phyloP scores from a whole-genome alignment of 768 basidiomycete species.

The Boletellus ananas region DNA sequence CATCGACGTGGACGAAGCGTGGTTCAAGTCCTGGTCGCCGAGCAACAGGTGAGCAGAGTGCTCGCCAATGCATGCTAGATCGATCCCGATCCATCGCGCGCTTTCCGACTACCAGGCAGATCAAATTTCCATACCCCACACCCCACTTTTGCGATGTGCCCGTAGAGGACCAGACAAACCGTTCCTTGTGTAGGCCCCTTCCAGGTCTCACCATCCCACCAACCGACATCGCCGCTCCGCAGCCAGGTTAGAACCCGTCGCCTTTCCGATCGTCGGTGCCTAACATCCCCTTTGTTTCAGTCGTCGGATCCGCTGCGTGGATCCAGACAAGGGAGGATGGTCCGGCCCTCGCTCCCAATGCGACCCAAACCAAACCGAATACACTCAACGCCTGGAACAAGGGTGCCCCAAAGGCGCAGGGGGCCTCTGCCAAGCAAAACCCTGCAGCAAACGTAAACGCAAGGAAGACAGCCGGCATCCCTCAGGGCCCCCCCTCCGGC shows the following conservation, averaged over 20 bases:
- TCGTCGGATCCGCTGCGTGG: conserved; percentile 30
- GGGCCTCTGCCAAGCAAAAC: conserved; percentile 2
- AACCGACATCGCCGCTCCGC: conserved; percentile 19
- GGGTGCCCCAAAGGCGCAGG: conserved; percentile 12
- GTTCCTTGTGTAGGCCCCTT: conserved; percentile 42
- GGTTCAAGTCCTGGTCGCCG: conserved; percentile 34
- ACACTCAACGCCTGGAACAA: conserved; percentile 15
- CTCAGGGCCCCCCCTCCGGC: conserved; percentile 3
- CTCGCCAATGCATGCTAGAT: background rate
- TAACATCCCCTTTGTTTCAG: conserved; percentile 11
- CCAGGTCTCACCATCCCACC: conserved; percentile 32
- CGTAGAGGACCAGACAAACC: conserved; percentile 35
- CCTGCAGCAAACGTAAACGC: conserved; percentile 21
- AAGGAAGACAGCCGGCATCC: conserved; percentile 9
- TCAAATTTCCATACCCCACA: conserved; percentile 39
- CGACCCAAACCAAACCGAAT: conserved; percentile 1
- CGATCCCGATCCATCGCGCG: background rate
- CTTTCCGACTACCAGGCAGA: conserved; percentile 17
- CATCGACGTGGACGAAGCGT: conserved; percentile 39
- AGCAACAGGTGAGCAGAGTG: conserved; percentile 22
- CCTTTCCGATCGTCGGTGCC: background rate
- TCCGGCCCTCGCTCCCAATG: background rate
- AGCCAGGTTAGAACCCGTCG: conserved; percentile 27
- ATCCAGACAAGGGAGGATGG: conserved; percentile 14
- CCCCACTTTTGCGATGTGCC: conserved; percentile 39